Evolutionary conservation across 495 filamentous ascomycete genomes (phyloP).

Genomic region (Filosporella fistucella): DNA sequence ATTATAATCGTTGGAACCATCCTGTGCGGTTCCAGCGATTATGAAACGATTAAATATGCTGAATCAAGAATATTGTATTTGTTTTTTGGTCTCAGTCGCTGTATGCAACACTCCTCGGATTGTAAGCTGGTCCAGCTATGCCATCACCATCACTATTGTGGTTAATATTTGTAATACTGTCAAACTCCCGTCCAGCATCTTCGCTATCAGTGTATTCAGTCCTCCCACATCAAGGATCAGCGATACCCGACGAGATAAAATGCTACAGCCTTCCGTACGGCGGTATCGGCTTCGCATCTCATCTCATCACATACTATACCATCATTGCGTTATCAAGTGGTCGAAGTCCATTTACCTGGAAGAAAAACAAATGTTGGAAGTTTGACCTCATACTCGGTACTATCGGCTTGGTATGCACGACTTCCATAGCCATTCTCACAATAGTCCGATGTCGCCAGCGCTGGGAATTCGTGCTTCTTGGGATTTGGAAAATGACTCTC

Average conservation of each 20-base stretch:
- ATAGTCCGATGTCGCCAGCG: conserved; percentile 25
- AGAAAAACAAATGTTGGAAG: conserved; percentile 10
- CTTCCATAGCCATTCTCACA: conserved; percentile 21
- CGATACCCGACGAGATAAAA: conserved; percentile 29
- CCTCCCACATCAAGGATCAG: no score
- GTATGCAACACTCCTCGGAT: no score
- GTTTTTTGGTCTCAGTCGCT: no score
- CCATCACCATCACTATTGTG: no score
- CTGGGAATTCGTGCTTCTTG: conserved; percentile 31
- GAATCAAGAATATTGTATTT: no score
- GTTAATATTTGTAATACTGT: no score
- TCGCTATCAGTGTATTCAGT: no score
- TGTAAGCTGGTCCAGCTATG: no score
- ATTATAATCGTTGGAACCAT: no score
- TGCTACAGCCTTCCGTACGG: conserved; percentile 34
- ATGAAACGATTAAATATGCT: no score
- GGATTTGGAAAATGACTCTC: conserved; percentile 27
- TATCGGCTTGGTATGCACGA: conserved; percentile 17
- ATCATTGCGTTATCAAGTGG: conserved; percentile 21
- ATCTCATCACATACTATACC: conserved; percentile 31
- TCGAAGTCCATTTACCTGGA: conserved; percentile 16
- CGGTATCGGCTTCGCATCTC: conserved; percentile 31
- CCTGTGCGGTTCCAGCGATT: no score
- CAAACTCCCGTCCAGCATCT: no score
- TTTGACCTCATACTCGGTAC: conserved; percentile 19